Evolutionary conservation across 306 rosid genomes (phyloP), one percentile per base, ranked within the genome.

Genomic region (Inga oerstediana): DNA sequence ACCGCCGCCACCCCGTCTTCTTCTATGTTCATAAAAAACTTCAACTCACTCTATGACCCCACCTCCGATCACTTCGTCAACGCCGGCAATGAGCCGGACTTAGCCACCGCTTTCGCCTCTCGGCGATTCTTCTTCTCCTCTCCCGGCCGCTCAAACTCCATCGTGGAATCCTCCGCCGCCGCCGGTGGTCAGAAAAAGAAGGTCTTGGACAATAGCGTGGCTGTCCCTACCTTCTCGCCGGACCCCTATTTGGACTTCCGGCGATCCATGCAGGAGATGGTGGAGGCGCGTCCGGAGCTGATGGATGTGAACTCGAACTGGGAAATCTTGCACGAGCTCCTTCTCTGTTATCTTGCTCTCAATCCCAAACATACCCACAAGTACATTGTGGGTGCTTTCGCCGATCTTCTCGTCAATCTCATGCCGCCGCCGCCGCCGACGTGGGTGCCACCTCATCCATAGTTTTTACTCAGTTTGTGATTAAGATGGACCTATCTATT

Each of bases 121-220:
- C 90, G 85, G 8, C 97, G 99, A 65, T 96, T 96, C 97, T 96
- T 96, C 89, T 92, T 96, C 92, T 88, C 99, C 48, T 87, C 97
- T 30, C 99, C 99, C 1, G 98, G 99, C 78, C 93, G 84, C 64
- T 94, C 99, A 84, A 97, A 97, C 90, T 97, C 98, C 87, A 97
- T 97, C 49, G 52, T 92, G 1, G 91, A 94, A 80, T 89, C 91
- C 61, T 75, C 91, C 67, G 32, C 68, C 81, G 7, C 9, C 86
- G 10, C 78, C 9, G 37, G 9, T 46, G 37, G 19, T 52, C 84
- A 37, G 58, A 51, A 48, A 43, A 7, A 43, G 17, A 30, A 49
- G 78, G 64, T 81, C 4, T 77, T 93, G 58, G 64, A 78, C 65
- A 86, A 89, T 59, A 87, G 94, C 72, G 89, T 90, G 68, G 97